Base-by-base conservation (phyloP, 2,329 filamentous ascomycete species). In the Ceratocystis papillata region DNA sequence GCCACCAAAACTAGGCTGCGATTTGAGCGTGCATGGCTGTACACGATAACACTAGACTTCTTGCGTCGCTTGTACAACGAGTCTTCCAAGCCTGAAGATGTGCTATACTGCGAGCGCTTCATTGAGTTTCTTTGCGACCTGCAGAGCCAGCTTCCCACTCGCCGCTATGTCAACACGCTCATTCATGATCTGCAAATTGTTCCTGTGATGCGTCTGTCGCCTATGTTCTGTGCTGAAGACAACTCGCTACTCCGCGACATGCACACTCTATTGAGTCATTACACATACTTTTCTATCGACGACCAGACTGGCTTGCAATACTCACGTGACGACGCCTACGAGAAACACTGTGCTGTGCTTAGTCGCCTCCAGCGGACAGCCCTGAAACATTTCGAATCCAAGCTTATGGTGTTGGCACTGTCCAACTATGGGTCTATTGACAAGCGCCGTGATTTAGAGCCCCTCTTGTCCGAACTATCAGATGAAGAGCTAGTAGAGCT, bases 11-110 rank as follows among this genome's bases (percentile, higher is more conserved):
- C 88, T 17, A 85, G 87, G 65, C 78, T 97, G 70, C 86, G 89
- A 28, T 96, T 99, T 71, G 94, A 99, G 76, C 84, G 95, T 65
- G 89, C 89, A 57, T 99, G 94, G 95, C 80, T 99, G 10, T 96
- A 91, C 73, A 87, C 89, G 2, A 80, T 97, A 70, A 78, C 94
- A 0, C 76, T 96, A 41, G 88, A 96, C 72, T 96, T 97, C 71
- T 73, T 96, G 37, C 81, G 85, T 68, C 79, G 87, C 65, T 76
- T 96, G 8, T 89, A 95, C 73, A 78, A 79, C 28, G 77, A 78
- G 20, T 78, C 77, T 61, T 74, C 75, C 62, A 80, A 79, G 68
- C 69, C 76, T 73, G 87, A 91, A 41, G 85, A 88, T 70, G 74
- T 91, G 22, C 76, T 84, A 2, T 99, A 96, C 75, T 96, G 90